These are phyloP conservation scores for Talaromyces albobiverticillius DNA, from an alignment of 2,329 filamentous ascomycete genomes.

Conservation along the genomic window DNA sequence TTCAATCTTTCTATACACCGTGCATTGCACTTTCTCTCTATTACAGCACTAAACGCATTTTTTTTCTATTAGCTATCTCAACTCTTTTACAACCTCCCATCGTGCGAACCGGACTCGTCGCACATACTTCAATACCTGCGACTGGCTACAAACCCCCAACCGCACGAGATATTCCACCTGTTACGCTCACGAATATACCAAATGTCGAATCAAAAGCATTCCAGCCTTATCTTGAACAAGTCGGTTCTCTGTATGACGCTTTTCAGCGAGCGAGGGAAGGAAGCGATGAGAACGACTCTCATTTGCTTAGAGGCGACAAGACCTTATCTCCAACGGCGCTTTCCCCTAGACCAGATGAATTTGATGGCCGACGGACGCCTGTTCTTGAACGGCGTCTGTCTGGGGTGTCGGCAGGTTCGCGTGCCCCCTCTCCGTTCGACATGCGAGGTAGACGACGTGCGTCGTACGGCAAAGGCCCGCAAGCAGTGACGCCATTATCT, in stretches of 20 bases:
- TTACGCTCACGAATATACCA: slow-evolving; percentile 82
- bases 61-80: slow-evolving; percentile 71
- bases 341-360: slow-evolving; percentile 45
- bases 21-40: neutral
- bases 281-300: slow-evolving; percentile 61
- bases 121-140: slow-evolving; percentile 67
- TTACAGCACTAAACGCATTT: neutral
- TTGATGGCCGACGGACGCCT: slow-evolving; percentile 39
- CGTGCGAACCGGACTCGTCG: slow-evolving; percentile 78
- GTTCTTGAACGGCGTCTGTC: slow-evolving; percentile 40
- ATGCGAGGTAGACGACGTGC: slow-evolving; percentile 50
- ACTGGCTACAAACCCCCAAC: slow-evolving; percentile 79
- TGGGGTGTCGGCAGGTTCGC: slow-evolving; percentile 41
- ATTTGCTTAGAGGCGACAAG: slow-evolving; percentile 46
- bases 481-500: slow-evolving; percentile 75
- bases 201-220: slow-evolving; percentile 79
- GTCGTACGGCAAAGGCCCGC: slow-evolving; percentile 56
- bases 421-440: slow-evolving; percentile 47
- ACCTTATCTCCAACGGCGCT: slow-evolving; percentile 19
- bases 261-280: slow-evolving; percentile 75
- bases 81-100: slow-evolving; percentile 90
- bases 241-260: slow-evolving; percentile 84
- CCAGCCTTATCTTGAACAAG: slow-evolving; percentile 76
- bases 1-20: neutral
- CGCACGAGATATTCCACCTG: slow-evolving; percentile 85